phyloP scores from a whole-genome alignment of 768 basidiomycete genomes.

The Cystofilobasidium capitatum region DNA sequence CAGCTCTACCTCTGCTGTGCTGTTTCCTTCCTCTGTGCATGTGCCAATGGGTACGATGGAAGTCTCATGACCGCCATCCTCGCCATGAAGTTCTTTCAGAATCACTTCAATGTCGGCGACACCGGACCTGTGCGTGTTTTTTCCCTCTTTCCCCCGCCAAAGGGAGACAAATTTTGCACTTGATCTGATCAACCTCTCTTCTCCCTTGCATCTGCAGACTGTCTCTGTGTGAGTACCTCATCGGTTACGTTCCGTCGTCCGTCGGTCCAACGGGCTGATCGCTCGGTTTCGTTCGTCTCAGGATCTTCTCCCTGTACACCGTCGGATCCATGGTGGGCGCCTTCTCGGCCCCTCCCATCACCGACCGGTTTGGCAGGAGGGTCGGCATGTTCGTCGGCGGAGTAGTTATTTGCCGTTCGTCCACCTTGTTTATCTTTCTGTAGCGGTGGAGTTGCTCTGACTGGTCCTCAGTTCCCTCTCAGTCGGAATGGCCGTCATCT shows the following conservation, averaged over 20 bases:
- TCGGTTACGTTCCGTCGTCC: background rate
- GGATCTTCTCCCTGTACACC: constrained; percentile 27
- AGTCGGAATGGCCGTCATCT: constrained; percentile 46
- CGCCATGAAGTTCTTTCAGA: constrained; percentile 4
- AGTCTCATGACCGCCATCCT: constrained; percentile 5
- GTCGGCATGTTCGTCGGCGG: constrained; percentile 16
- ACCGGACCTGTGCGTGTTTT: background rate
- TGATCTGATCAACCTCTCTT: background rate
- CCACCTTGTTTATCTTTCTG: background rate
- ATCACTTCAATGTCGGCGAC: background rate
- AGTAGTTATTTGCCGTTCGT: background rate
- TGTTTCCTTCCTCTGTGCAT: constrained; percentile 18
- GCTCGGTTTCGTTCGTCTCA: no score
- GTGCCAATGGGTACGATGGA: constrained; percentile 13
- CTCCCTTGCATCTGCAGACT: background rate
- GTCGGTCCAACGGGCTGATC: no score
- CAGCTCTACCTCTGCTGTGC: constrained; percentile 12
- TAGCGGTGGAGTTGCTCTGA: background rate
- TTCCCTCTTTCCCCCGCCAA: background rate
- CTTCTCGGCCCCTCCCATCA: constrained; percentile 1
- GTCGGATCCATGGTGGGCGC: constrained; percentile 31
- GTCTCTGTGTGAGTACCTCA: background rate
- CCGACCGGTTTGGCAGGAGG: constrained; percentile 1
- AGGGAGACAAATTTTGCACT: background rate
- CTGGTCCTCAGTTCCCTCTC: constrained; percentile 24